Base-by-base conservation (phyloP, 495 filamentous ascomycete species). In the Aspergillus bertholletiae region DNA sequence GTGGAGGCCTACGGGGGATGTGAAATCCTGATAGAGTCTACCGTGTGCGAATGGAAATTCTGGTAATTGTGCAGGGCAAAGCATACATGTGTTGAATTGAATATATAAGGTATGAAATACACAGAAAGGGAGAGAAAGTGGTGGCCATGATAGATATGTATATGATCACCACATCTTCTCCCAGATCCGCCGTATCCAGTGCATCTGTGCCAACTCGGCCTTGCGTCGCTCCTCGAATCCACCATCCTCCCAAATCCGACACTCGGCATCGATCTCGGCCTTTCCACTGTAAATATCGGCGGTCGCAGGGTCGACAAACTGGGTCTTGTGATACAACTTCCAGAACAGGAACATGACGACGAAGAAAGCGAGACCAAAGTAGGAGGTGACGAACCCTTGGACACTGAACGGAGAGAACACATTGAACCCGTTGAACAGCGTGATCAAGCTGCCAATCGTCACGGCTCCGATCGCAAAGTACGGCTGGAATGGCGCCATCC, bases 291-390 rank as follows among this genome's bases (percentile, higher is more conserved):
- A 56, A 17, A 69, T 49, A 40, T 72, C 66, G 3, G 67, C 69
- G 7, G 53, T 37, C 1, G 52, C 59, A 5, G 65, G 61, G n/a
- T 50, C 34, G 1, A 72, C 66, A 51, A 65, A 68, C 5, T 59
- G 54, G n/a, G 66, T 70, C 15, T 54, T 54, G 39, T 66, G 65
- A 47, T 52, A 66, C 2, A 68, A 11, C 39, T 72, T 72, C 67
- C 69, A 72, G 20, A 68, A 68, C 2, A 53, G 46, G 44, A 66
- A 70, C 64, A 68, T 70, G 5, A 70, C 58, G 0, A 54, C 49
- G 52, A 59, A 70, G 24, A 70, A 68, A 1, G 58, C 69, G n/a
- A 71, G 46, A 7, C 64, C 68, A 8, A 72, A 72, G 28, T 72
- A 72, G 5, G 64, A 60, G 0, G 69, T 72, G 21, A 72, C 51